Conservation (phyloP, 306 rosid species). For the Chamaecrista fasciculata region DNA sequence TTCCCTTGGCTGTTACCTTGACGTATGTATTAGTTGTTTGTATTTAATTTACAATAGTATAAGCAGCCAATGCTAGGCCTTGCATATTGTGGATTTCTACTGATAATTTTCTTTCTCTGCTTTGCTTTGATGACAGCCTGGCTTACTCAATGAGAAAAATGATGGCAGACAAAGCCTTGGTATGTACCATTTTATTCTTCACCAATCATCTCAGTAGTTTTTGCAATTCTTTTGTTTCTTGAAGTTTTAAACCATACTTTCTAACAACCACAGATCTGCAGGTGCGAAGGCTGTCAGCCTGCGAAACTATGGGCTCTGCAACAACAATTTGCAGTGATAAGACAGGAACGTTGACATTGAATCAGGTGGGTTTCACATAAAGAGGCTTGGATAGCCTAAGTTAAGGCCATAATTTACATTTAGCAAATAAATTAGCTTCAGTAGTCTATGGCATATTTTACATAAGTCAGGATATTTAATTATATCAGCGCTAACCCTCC, state of each 20-base stretch:
- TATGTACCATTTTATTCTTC: conserved; percentile 34
- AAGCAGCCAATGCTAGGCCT: conserved; percentile 11
- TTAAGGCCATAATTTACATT: not conserved
- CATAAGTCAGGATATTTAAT: not conserved
- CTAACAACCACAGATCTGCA: conserved; percentile 36
- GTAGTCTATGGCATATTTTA: not conserved
- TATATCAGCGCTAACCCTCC: not conserved
- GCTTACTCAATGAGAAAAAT: conserved; percentile 98
- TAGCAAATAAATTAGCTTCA: conserved; percentile 14
- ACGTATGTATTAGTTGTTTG: conserved; percentile 58
- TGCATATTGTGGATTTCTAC: conserved; percentile 21
- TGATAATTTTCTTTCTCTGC: conserved; percentile 25
- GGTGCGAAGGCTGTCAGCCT: conserved; percentile 96
- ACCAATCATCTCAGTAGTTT: not conserved
- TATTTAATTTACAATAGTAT: conserved; percentile 9
- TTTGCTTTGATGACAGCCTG: conserved; percentile 48
- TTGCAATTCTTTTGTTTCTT: not conserved
- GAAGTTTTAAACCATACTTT: conserved; percentile 2
- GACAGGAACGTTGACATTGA: conserved; percentile 89
- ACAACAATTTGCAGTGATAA: conserved; percentile 94
- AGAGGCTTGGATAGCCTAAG: conserved; percentile 6
- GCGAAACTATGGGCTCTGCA: conserved; percentile 98
- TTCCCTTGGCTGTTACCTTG: conserved; percentile 96
- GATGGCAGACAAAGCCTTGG: conserved; percentile 99
- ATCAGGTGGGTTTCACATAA: conserved; percentile 48